Evolutionary conservation across 805 yeast species (phyloP).

Genomic region (Zygoascus tannicola): DNA sequence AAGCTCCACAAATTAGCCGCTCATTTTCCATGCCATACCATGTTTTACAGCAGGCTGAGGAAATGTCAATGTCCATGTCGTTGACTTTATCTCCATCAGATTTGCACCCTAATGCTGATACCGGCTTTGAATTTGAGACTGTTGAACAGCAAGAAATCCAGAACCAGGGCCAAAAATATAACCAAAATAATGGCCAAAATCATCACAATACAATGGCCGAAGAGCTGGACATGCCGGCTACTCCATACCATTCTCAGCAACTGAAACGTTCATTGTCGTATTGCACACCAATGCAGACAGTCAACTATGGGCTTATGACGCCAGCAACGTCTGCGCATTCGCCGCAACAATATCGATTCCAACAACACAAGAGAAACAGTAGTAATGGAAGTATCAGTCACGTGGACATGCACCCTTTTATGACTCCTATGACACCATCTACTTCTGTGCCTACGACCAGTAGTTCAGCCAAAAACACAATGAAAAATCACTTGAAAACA

Average conservation of each 20-base stretch:
- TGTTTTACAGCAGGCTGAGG: background rate
- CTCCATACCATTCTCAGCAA: background rate
- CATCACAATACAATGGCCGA: background rate
- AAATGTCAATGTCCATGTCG: too few species aligned
- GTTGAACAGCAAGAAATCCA: background rate
- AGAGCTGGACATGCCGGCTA: background rate
- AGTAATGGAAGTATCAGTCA: background rate
- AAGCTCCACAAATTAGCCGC: slow-evolving; percentile 8
- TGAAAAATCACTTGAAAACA: background rate
- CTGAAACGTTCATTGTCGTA: background rate
- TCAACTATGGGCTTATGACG: slow-evolving; percentile 2
- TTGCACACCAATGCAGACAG: slow-evolving; percentile 1
- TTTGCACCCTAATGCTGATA: background rate
- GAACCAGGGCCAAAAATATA: background rate
- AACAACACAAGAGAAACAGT: background rate
- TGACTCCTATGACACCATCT: slow-evolving; percentile 15
- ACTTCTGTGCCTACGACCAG: slow-evolving; percentile 4
- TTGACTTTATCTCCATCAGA: background rate
- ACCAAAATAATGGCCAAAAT: too few species aligned
- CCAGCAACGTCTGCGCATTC: background rate
- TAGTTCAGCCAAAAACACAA: background rate
- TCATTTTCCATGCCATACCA: slow-evolving; percentile 7
- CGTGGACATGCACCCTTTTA: background rate
- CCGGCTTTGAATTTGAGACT: background rate
- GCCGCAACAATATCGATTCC: background rate